Evolutionary conservation across 2,329 filamentous ascomycete genomes (phyloP), one percentile per base, ranked within the genome.

Genomic region (Bipolaris sorokiniana): DNA sequence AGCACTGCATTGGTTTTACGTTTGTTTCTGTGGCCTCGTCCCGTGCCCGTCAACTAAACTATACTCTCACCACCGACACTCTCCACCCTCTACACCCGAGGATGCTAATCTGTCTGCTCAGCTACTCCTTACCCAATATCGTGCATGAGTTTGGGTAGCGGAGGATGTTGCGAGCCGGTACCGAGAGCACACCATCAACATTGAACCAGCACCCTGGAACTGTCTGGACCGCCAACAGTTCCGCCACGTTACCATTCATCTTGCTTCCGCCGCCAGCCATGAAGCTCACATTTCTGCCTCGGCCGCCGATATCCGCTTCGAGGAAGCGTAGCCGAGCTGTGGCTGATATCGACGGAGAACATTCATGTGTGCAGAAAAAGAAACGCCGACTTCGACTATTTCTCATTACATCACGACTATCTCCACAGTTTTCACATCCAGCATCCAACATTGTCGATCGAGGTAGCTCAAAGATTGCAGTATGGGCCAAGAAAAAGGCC

Each of bases 401-500:
- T 45, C 81, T 91, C 41, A 85, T 90, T 68, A 91, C 89, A 1
- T 90, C 88, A 18, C 83, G 88, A 7, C 84, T 91, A 0, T 90
- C 88, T 9, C 83, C 82, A 46, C 88, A 89, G 1, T 91, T 86
- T 73, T 90, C 88, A 0, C 80, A 84, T 26, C 89, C 89, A 0
- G 86, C 89, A 3, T 87, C 88, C 41, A 88, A 91, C 66, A 89
- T 90, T 54, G 80, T 88, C 50, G 85, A 88, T 71, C 83, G 87
- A 23, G 86, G 86, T 54, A 80, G 78, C 11, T 78, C 77, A 42
- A 81, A 79, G 62, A 78, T 81, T 54, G 73, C 79, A 1, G 68
- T 81, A 10, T 80, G 78, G 77, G 75, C 76, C n/a, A 80, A 77
- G 51, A 81, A 82, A 37, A 80, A 78, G 51, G 77, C 79, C 1